Evolutionary conservation across 495 filamentous ascomycete species (phyloP), one percentile per base, ranked within the genome.

Genomic region (Sphaerosporella brunnea): DNA sequence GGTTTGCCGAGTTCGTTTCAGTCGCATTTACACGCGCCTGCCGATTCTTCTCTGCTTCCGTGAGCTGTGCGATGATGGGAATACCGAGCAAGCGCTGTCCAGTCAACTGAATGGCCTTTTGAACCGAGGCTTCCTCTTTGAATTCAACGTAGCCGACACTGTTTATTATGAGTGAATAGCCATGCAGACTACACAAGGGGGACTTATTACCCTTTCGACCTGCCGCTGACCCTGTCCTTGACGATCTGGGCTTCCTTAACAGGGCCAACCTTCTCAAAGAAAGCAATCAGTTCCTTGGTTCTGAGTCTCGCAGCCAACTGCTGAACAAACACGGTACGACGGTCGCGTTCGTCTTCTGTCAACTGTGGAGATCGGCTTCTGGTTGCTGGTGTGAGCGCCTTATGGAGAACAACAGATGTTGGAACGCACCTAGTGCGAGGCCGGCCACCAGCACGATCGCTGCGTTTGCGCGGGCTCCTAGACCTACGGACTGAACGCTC

Each of bases 91-190:
- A 82, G 65, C 87, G 92, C 69, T 96, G 92, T 63, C 92, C 92
- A 62, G 92, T 99, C 68, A 99, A 85, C 68, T 94, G 84, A 63
- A 99, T 88, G 56, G 92, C 92, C 64, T 75, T 76, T 61, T 74
- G 72, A 53, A 99, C 92, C 53, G 87, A 93, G 53, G 88, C 84
- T 73, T 96, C 92, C 62, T 81, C 77, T 62, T 86, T 90, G 66
- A 99, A 99, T 71, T 99, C 92, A 66, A 99, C 92, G 62, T 99
- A 99, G 59, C 92, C 92, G 63, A 99, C 92, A 66, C 92, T 97
- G 54, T 38, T 43, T 2, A 2, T 3, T 40, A 7, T 15, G 40
- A 40, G 37, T 40, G 28, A 20, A 40, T 18, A 20, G 10, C 18
- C 10, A 13, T 2, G 18, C 35, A 36, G 53, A 49, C 73, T 45